Evolutionary conservation across 108 stramenopile genomes (phyloP), one percentile per base, ranked within the genome.

Genomic region (Asterionellopsis glacialis): DNA sequence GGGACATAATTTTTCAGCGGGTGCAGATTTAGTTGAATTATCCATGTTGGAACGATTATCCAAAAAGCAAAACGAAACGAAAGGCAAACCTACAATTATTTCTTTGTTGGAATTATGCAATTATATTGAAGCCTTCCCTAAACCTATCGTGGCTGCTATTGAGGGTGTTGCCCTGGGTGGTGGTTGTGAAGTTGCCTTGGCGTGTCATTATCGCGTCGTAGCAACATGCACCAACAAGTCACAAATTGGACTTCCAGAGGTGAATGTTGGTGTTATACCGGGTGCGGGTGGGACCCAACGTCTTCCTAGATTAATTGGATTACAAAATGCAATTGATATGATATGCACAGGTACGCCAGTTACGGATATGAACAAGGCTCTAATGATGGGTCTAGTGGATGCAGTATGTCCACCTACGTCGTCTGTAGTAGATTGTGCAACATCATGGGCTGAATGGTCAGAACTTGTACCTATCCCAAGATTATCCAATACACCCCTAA

Each of bases 221-320:
- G 73, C 84, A n/a, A n/a, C n/a, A n/a, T 11, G 69, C 73, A 39
- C 22, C 43, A 11, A 76, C 75, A 6, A 69, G n/a, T n/a, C 74
- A 11, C 74, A 66, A 41, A 73, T 98, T 65, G 97, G 96, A 24
- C 74, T 99, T 12, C 96, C 97, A 1, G 98, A 99, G 76, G 91
- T 95, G 0, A 78, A 85, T 51, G 87, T 99, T 21, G 98, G 95
- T 28, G 82, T 99, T 61, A 94, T 99, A 55, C 98, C 98, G 0
- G 94, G 95, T 16, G 98, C 96, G 0, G 96, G 97, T 7, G 98
- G 96, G 10, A 98, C 98, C 2, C 98, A 99, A 72, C 93, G 97
- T 26, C 85, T 99, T 50, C 93, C 97, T 11, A 73, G 96, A 43
- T 70, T 96, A 49, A 80, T 93, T 48, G 85, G 83, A 9, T 72